A percentile compares a stretch with the other conserved stretches of the same genome.
Conservation (phyloP, 805 yeast species). For the Kluyveromyces lactis region DNA sequence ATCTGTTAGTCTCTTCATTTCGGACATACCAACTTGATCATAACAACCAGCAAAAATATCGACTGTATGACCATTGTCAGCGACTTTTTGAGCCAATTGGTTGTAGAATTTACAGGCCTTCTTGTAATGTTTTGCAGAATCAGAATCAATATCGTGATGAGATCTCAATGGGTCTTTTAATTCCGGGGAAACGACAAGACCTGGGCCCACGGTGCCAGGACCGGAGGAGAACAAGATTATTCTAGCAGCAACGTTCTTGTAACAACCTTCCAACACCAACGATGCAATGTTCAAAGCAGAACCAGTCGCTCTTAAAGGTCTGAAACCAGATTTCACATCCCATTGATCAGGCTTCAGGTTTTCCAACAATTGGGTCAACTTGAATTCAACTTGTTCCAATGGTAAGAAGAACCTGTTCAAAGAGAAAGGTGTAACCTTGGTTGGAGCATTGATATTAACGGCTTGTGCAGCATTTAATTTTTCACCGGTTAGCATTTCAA, state of each 20-base stretch:
- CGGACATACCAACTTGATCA: constrained; percentile 92
- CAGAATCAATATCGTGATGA: constrained; percentile 92
- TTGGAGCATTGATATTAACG: constrained; percentile 19
- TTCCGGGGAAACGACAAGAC: constrained; percentile 84
- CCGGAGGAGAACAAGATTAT: constrained; percentile 89
- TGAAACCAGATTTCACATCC: constrained; percentile 75
- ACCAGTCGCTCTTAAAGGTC: constrained; percentile 90
- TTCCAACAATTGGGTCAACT: constrained; percentile 71
- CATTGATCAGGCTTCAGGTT: constrained; percentile 75
- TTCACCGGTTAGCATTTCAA: constrained; percentile 55
- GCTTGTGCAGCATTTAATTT: constrained; percentile 34
- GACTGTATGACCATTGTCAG: constrained; percentile 67
- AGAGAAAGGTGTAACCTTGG: constrained; percentile 34
- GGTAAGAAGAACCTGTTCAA: constrained; percentile 64
- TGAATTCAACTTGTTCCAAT: constrained; percentile 71
- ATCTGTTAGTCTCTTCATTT: constrained; percentile 81
- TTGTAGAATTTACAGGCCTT: constrained; percentile 81
- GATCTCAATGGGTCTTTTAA: constrained; percentile 95
- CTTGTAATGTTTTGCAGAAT: constrained; percentile 76
- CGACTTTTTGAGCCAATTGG: constrained; percentile 59
- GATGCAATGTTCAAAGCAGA: constrained; percentile 84
- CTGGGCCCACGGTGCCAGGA: constrained; percentile 92
- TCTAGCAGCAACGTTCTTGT: constrained; percentile 81
- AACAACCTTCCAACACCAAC: constrained; percentile 70
- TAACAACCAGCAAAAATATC: constrained; percentile 93